Evolutionary conservation across 1,139 yeast species (phyloP).

Genomic region (Tardiomyces digboiensis): DNA sequence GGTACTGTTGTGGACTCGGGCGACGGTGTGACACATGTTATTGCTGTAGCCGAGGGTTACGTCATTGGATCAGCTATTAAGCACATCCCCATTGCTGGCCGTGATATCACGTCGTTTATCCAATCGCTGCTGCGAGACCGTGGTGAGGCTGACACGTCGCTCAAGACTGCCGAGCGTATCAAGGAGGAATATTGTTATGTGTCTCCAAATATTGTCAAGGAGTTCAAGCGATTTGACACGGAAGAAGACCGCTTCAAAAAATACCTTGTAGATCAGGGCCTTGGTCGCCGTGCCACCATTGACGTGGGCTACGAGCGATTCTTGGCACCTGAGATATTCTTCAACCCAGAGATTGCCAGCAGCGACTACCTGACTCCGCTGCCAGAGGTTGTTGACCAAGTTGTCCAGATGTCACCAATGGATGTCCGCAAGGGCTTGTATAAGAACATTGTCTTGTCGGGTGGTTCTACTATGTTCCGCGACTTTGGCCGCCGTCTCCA

Average conservation of each 20-base stretch:
- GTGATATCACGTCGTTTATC: constrained; percentile 91
- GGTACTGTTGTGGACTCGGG: constrained; percentile 99
- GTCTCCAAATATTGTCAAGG: constrained; percentile 95
- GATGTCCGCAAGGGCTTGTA: constrained; percentile 97
- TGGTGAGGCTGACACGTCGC: constrained; percentile 89
- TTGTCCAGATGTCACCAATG: constrained; percentile 91
- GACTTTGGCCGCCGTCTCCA: constrained; percentile 97
- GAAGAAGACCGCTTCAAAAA: constrained; percentile 94
- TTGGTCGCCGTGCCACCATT: constrained; percentile 53
- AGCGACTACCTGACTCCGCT: constrained; percentile 93
- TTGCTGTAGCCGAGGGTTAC: constrained; percentile 99
- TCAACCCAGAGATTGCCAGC: constrained; percentile 95
- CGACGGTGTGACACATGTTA: constrained; percentile 97
- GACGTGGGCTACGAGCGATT: constrained; percentile 98
- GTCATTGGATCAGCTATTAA: constrained; percentile 97
- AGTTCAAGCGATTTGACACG: constrained; percentile 88
- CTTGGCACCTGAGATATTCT: constrained; percentile 97
- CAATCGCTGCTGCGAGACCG: constrained; percentile 93
- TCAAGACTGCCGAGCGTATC: constrained; percentile 93
- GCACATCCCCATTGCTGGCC: constrained; percentile 96
- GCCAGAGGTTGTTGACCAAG: constrained; percentile 91
- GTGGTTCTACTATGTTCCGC: constrained; percentile 98
- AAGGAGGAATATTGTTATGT: constrained; percentile 97
- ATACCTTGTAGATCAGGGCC: constrained; percentile 78
- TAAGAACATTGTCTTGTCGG: constrained; percentile 88